These are phyloP conservation scores for Galerina marginata DNA, from an alignment of 768 basidiomycete genomes.

Conservation along the genomic window DNA sequence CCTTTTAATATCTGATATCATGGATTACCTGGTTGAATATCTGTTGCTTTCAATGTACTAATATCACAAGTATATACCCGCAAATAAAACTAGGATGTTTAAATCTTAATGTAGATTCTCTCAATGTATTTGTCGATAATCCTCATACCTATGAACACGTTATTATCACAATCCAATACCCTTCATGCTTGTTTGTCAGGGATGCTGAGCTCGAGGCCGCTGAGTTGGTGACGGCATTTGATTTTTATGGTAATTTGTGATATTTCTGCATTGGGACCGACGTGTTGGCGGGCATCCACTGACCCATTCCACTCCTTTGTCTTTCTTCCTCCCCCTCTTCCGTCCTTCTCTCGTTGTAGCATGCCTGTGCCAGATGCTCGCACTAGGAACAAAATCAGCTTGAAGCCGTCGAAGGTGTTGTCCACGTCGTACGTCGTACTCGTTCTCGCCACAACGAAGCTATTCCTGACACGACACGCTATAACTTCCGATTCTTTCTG, in stretches of 20 bases:
- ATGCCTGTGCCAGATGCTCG: conserved; percentile 74
- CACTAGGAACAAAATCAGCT: conserved; percentile 66
- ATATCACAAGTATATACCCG: neutral
- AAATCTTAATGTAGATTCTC: neutral
- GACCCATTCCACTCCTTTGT: conserved; percentile 2
- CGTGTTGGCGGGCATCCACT: neutral
- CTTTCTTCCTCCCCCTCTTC: neutral
- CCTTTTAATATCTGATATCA: conserved; percentile 1
- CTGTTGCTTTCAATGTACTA: neutral
- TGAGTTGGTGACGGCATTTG: neutral
- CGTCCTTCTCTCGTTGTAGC: conserved; percentile 24
- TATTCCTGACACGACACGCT: conserved; percentile 27
- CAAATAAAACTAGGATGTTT: neutral
- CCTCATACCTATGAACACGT: too few species aligned
- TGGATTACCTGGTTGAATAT: neutral
- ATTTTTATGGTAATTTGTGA: neutral
- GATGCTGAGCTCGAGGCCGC: too few species aligned
- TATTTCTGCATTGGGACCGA: conserved; percentile 12
- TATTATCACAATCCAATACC: too few species aligned
- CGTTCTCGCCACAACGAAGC: conserved; percentile 7
- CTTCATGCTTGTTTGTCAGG: too few species aligned
- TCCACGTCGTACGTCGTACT: conserved; percentile 53
- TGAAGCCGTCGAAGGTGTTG: conserved; percentile 60
- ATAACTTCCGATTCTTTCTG: conserved; percentile 9
- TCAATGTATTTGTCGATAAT: neutral